phyloP scores from a whole-genome alignment of 1,139 yeast genomes.

The Eremothecium gossypii region DNA sequence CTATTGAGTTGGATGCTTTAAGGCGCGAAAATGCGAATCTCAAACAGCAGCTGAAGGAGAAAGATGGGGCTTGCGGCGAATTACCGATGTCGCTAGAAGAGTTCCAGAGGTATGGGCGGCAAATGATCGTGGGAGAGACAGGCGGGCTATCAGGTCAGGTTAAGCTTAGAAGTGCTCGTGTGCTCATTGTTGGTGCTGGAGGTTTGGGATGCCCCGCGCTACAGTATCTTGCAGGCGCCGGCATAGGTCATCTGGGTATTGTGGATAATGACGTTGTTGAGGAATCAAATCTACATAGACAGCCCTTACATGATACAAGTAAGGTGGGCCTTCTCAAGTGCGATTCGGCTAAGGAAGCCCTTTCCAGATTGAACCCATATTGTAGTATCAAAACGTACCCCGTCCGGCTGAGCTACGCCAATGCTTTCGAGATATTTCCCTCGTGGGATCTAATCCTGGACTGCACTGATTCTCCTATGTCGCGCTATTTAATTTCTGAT shows the following conservation, averaged over 20 bases:
- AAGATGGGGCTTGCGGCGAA: background rate
- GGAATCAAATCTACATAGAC: slow-evolving; percentile 78
- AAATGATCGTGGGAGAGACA: slow-evolving; percentile 71
- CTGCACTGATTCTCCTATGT: slow-evolving; percentile 89
- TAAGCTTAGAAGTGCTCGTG: slow-evolving; percentile 44
- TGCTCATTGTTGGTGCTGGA: slow-evolving; percentile 89
- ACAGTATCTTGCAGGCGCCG: slow-evolving; percentile 78
- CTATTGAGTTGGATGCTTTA: slow-evolving; percentile 18
- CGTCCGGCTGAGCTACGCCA: slow-evolving; percentile 41
- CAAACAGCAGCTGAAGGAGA: slow-evolving; percentile 12
- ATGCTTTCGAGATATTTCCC: slow-evolving; percentile 56
- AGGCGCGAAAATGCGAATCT: slow-evolving; percentile 21
- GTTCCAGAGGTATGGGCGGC: slow-evolving; percentile 81
- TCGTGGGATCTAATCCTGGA: slow-evolving; percentile 72
- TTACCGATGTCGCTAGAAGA: slow-evolving; percentile 42
- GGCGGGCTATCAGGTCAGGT: slow-evolving; percentile 43
- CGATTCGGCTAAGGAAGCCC: slow-evolving; percentile 57
- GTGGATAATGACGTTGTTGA: slow-evolving; percentile 85
- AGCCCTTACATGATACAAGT: slow-evolving; percentile 63
- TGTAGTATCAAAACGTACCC: slow-evolving; percentile 48
- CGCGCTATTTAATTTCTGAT: slow-evolving; percentile 82
- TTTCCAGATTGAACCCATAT: slow-evolving; percentile 55
- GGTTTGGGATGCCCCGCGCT: slow-evolving; percentile 94
- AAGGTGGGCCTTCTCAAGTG: slow-evolving; percentile 65
- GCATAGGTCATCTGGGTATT: slow-evolving; percentile 77